Evolutionary conservation across 306 rosid species (phyloP).

Genomic region (Comarum palustre): DNA sequence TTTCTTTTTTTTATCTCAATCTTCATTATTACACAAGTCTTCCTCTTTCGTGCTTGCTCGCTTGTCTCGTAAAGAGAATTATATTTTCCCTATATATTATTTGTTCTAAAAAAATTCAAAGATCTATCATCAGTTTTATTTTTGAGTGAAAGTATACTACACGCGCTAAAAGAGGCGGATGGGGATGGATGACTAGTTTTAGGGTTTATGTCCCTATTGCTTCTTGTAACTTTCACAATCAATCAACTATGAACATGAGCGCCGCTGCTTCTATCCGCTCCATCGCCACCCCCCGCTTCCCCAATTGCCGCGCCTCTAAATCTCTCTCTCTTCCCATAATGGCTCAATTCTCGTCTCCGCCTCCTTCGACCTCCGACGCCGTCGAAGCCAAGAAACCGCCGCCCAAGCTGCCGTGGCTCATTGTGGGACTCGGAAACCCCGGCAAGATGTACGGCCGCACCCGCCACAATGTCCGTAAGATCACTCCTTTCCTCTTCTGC

Average conservation of each 20-base stretch:
- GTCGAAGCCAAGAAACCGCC: conserved; percentile 21
- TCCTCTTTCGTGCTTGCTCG: too few relatives aligned
- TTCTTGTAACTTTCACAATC: not conserved
- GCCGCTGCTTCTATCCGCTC: conserved; percentile 38
- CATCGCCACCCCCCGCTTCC: conserved; percentile 23
- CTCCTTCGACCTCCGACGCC: not conserved
- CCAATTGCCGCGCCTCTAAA: conserved; percentile 30
- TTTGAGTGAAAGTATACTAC: too few relatives aligned
- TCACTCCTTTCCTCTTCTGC: not conserved
- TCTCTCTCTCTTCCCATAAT: conserved; percentile 12
- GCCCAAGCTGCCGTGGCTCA: conserved; percentile 60
- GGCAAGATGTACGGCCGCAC: conserved; percentile 57
- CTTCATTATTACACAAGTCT: too few relatives aligned
- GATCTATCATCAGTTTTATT: too few relatives aligned
- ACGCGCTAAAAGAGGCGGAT: too few relatives aligned
- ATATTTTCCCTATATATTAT: too few relatives aligned
- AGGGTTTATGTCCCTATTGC: not conserved
- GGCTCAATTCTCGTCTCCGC: conserved; percentile 22
- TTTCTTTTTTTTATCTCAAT: too few relatives aligned
- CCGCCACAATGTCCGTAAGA: conserved; percentile 63
- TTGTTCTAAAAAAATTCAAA: too few relatives aligned
- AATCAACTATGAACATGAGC: conserved; percentile 43
- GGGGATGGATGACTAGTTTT: too few relatives aligned
- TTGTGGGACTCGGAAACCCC: conserved; percentile 86
- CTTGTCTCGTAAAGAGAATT: too few relatives aligned